These are phyloP conservation scores for Penicillium nordicum DNA, from an alignment of 2,329 filamentous ascomycete genomes.

Conservation along the genomic window DNA sequence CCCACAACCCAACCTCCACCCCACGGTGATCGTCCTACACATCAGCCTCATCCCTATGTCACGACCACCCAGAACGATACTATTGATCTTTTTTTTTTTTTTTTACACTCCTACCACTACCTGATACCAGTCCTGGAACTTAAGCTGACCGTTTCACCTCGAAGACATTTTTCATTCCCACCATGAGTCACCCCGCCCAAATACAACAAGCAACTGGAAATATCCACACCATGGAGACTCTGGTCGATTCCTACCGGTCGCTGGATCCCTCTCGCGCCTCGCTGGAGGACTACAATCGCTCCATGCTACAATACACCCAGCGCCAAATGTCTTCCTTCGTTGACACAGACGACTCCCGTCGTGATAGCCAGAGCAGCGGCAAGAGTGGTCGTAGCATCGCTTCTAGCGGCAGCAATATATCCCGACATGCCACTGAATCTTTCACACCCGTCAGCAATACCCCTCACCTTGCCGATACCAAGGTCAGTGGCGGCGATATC, in stretches of 20 bases:
- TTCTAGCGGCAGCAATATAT: conserved; percentile 17
- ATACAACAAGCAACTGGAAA: conserved; percentile 18
- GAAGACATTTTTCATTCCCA: conserved; percentile 5
- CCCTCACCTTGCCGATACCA: neutral
- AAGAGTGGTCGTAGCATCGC: conserved; percentile 25
- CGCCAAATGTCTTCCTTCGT: conserved; percentile 36
- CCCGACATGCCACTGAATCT: conserved; percentile 18
- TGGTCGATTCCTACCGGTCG: conserved; percentile 19
- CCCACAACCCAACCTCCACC: neutral
- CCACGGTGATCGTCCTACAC: neutral
- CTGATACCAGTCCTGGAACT: neutral
- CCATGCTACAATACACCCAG: conserved; percentile 40
- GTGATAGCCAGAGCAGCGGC: conserved; percentile 28
- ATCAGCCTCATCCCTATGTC: neutral
- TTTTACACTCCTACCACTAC: neutral
- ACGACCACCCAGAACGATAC: neutral
- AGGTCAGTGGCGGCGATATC: neutral
- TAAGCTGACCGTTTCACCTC: conserved; percentile 1
- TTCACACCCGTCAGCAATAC: conserved; percentile 19
- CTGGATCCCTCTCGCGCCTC: conserved; percentile 25
- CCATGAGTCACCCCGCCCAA: conserved; percentile 18
- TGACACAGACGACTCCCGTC: conserved; percentile 21
- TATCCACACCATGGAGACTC: conserved; percentile 17
- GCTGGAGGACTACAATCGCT: conserved; percentile 39
- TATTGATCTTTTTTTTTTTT: too few species aligned